phyloP scores from a whole-genome alignment of 306 rosid species.

The Astragalus glycyphyllos region DNA sequence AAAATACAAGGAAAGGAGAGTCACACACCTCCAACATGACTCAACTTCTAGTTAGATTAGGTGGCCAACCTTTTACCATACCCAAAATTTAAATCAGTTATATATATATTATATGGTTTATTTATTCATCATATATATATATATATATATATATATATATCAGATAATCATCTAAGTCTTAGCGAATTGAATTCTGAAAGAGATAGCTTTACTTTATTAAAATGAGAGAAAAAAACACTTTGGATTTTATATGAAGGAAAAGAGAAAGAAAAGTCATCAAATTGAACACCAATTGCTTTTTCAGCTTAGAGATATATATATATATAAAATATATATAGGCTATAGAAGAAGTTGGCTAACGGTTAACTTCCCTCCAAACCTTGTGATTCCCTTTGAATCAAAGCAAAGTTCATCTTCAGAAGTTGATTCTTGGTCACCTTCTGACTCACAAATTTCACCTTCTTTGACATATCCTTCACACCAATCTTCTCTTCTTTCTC shows the following conservation, averaged over 20 bases:
- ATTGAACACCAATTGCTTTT: slow-evolving; percentile 56
- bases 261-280: slow-evolving; percentile 37
- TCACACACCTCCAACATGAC: slow-evolving; percentile 38
- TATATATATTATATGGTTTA: slow-evolving; percentile 17
- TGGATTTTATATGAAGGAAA: slow-evolving; percentile 28
- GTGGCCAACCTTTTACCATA: slow-evolving; percentile 65
- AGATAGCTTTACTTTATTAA: slow-evolving; percentile 27
- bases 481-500: slow-evolving; percentile 41
- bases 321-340: slow-evolving; percentile 37
- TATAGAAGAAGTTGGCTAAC: slow-evolving; percentile 81
- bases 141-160: slow-evolving; percentile 9
- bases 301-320: slow-evolving; percentile 54
- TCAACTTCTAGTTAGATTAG: slow-evolving; percentile 57
- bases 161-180: slow-evolving; percentile 46
- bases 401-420: slow-evolving; percentile 57
- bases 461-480: slow-evolving; percentile 60
- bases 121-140: slow-evolving; percentile 31
- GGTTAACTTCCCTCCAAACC: slow-evolving; percentile 80
- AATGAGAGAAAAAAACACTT: not conserved
- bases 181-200: slow-evolving; percentile 50
- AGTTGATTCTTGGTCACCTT: slow-evolving; percentile 86
- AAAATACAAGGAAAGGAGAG: slow-evolving; percentile 40
- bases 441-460: slow-evolving; percentile 81
- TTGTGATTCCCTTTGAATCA: slow-evolving; percentile 75
- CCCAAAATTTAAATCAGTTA: slow-evolving; percentile 63